Conservation (phyloP, 805 yeast species). For the Debaryomyces prosopidis region DNA sequence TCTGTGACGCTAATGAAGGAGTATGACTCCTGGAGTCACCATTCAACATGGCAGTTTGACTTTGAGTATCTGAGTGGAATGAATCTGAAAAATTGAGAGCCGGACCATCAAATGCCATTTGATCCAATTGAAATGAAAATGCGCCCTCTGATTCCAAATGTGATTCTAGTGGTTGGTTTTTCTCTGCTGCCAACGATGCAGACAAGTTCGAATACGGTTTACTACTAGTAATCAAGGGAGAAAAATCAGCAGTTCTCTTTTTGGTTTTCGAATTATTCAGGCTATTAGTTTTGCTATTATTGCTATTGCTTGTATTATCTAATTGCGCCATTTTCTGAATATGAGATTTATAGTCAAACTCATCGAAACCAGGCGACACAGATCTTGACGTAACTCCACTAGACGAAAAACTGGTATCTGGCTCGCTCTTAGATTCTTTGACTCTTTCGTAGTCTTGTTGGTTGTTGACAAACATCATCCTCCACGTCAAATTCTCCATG, state of each 20-base stretch:
- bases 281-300: too few relatives aligned
- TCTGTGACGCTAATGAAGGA: slow-evolving; percentile 1
- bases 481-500: slow-evolving; percentile 85
- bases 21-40: neutral
- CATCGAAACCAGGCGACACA: slow-evolving; percentile 30
- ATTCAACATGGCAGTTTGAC: too few relatives aligned
- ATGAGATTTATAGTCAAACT: slow-evolving; percentile 66
- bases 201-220: slow-evolving; percentile 11
- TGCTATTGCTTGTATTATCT: slow-evolving; percentile 12
- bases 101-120: slow-evolving; percentile 51
- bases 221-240: slow-evolving; percentile 11
- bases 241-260: slow-evolving; percentile 20
- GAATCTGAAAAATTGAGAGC: slow-evolving; percentile 14
- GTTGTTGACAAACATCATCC: slow-evolving; percentile 66
- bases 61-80: neutral
- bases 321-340: slow-evolving; percentile 56
- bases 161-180: neutral
- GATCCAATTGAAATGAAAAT: slow-evolving; percentile 43
- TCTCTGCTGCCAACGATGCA: slow-evolving; percentile 5
- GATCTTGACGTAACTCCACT: neutral
- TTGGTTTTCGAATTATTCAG: slow-evolving; percentile 6
- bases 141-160: slow-evolving; percentile 4
- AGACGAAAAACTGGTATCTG: neutral
- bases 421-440: neutral
- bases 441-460: slow-evolving; percentile 1